Evolutionary conservation across 306 rosid species (phyloP), one percentile per base, ranked within the genome.

Genomic region (Castanea sativa): DNA sequence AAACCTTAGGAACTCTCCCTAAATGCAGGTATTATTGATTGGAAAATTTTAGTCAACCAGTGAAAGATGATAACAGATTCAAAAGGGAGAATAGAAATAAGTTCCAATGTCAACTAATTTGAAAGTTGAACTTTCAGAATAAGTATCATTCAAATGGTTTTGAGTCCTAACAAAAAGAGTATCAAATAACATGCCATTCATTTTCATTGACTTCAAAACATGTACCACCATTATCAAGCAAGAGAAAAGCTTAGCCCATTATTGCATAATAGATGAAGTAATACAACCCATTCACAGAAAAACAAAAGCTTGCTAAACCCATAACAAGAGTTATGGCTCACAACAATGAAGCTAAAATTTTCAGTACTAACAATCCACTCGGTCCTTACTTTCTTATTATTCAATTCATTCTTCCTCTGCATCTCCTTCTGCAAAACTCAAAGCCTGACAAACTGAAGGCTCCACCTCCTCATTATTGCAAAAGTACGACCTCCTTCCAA

Each of bases 381-480:
- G 53, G 16, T 13, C 53, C 15, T 56, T 13, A 71, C 21, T 59
- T 41, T 58, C 70, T 15, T 56, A 49, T 2, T 6, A 70, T 74
- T 64, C 45, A 25, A 52, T 59, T 69, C 81, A 69, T 45, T 85
- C 83, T 74, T 82, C 86, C 13, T 51, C 74, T 6, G 55, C 80
- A 57, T 73, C 91, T 65, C 80, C 89, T 60, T 90, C 91, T 33
- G 84, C 92, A 85, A 91, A 94, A 76, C 74, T 74, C 81, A 94
- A 83, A 52, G 84, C 87, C 71, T 87, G 95, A 78, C 97, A 89
- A 74, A 89, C 81, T 25, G 78, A 82, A 29, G 69, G 41, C 51
- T 80, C 85, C 13, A 3, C 87, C 23, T 77, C 87, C 30, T 76
- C 88, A 21, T 82, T 79, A 14, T 57, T 55, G 72, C 88, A 76